Conservation (phyloP, 345 rosid genomes). For the Chamaenerion angustifolium region DNA sequence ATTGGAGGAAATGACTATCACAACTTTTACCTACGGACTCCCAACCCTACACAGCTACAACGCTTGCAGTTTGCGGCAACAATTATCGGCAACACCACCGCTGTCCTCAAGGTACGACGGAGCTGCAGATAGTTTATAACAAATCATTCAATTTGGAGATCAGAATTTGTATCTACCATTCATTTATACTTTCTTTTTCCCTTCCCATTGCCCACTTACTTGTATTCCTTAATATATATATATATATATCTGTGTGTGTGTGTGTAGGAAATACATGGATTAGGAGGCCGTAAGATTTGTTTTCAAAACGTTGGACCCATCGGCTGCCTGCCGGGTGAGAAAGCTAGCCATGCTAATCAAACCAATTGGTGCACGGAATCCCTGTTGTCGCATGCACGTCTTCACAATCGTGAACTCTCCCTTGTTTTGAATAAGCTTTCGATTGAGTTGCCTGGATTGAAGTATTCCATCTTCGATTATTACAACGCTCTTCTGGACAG, state of each 20-base stretch:
- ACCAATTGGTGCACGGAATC: slow-evolving; percentile 2
- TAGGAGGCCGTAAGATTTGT: slow-evolving; percentile 20
- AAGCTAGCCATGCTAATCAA: neutral
- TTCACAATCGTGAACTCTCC: slow-evolving; percentile 12
- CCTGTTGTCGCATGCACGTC: slow-evolving; percentile 2
- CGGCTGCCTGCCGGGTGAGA: slow-evolving; percentile 15
- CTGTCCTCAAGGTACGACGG: slow-evolving; percentile 6
- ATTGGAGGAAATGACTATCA: slow-evolving; percentile 14
- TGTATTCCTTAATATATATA: too few relatives aligned
- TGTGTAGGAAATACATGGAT: slow-evolving; percentile 3
- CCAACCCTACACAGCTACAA: neutral
- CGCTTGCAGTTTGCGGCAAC: neutral
- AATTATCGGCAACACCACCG: slow-evolving; percentile 5
- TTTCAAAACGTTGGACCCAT: slow-evolving; percentile 12
- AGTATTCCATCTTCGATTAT: slow-evolving; percentile 13
- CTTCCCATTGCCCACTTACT: neutral
- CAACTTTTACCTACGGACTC: neutral
- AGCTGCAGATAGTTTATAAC: too few relatives aligned
- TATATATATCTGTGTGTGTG: neutral
- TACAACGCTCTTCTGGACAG: slow-evolving; percentile 8
- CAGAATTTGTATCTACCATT: too few relatives aligned
- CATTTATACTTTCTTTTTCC: too few relatives aligned
- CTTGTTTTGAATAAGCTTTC: slow-evolving; percentile 6
- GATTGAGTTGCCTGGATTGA: slow-evolving; percentile 11
- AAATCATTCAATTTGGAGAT: too few relatives aligned